These are phyloP conservation scores for Geopyxis carbonaria DNA, from an alignment of 495 filamentous ascomycete genomes.

Conservation along the genomic window DNA sequence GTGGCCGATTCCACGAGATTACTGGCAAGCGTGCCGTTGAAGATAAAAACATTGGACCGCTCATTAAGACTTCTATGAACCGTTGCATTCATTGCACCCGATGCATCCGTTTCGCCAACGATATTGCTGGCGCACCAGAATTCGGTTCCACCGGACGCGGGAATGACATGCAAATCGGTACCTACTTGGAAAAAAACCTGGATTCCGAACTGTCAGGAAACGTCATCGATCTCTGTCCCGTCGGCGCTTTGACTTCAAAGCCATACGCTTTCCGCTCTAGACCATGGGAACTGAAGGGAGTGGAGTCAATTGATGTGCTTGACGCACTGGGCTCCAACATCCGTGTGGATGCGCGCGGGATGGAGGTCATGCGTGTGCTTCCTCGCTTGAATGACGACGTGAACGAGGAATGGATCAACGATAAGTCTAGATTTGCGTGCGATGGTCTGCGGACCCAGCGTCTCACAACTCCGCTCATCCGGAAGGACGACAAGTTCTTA, in stretches of 20 bases:
- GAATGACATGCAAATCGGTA: constrained; percentile 94
- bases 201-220: constrained; percentile 91
- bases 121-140: constrained; percentile 88
- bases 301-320: constrained; percentile 84
- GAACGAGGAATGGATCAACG: constrained; percentile 99
- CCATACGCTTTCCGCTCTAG: constrained; percentile 93
- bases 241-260: constrained; percentile 89
- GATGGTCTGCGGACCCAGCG: constrained; percentile 93
- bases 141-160: constrained; percentile 85
- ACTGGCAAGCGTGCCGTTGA: constrained; percentile 91
- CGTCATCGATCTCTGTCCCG: constrained; percentile 94
- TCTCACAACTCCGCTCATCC: constrained; percentile 78
- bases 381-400: constrained; percentile 91
- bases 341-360: constrained; percentile 75
- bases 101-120: constrained; percentile 94
- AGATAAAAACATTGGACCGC: constrained; percentile 97
- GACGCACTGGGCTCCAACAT: constrained; percentile 90
- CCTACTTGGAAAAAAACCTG: constrained; percentile 81
- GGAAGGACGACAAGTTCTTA: constrained; percentile 71
- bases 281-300: constrained; percentile 88
- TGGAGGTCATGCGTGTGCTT: constrained; percentile 88
- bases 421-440: constrained; percentile 92
- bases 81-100: constrained; percentile 97
- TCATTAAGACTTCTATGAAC: constrained; percentile 99
- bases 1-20: constrained; percentile 89